Evolutionary conservation across 2,329 filamentous ascomycete species (phyloP), one percentile per base, ranked within the genome.

Genomic region (Ceratocystiopsis minuta): DNA sequence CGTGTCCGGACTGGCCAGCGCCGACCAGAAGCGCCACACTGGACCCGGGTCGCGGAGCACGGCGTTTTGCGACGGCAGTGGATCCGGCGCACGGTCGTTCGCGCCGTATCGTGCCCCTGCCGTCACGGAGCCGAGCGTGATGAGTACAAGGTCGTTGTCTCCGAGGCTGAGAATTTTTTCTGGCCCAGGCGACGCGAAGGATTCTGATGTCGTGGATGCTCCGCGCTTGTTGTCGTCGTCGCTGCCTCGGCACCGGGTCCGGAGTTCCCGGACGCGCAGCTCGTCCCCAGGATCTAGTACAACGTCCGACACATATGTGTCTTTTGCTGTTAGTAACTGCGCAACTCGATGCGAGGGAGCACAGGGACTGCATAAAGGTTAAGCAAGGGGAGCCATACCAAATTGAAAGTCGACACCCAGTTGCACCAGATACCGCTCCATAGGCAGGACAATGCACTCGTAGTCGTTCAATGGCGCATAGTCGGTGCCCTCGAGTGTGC

Each of bases 11-110:
- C 54, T 54, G 13, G 53, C 52, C 15, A 62, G 50, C 10, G 54
- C 50, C 3, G 53, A 43, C 60, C 60, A 63, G 4, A 62, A 50
- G 3, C 52, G 48, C 59, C 59, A 62, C 31, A 57, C 56, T 24
- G 55, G 55, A 41, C 59, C 57, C 0, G 56, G 55, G n/a, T 58
- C 52, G 7, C 54, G 46, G 14, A 49, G 28, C 4, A 47, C 40
- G 13, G 42, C 43, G 10, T 47, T 42, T 15, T 49, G 45, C n/a
- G 44, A 34, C 1, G 46, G 48, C 16, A 57, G 49, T 9, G 49
- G 46, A 11, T 52, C 46, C 13, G 55, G 50, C 12, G 49, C 47
- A 3, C 51, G 45, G 16, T 45, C 49, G 43, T 58, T 58, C 34
- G 48, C 50, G 10, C 57, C 60, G 6, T 51, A 44, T 6, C 49